These are phyloP conservation scores for Fusarium sacchari DNA, from an alignment of 2,329 filamentous ascomycete species.

Conservation along the genomic window DNA sequence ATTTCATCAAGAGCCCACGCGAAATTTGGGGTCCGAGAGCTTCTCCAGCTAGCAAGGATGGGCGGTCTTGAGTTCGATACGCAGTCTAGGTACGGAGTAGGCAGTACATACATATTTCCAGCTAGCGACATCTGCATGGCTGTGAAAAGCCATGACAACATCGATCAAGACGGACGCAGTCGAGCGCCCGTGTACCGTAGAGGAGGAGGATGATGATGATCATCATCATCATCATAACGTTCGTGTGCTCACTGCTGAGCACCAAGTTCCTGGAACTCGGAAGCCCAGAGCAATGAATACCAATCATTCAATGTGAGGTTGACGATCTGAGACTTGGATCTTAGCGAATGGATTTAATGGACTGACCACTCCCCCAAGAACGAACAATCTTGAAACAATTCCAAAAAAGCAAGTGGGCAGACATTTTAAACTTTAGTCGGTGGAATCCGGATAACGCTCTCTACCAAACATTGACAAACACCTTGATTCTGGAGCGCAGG, in stretches of 20 bases:
- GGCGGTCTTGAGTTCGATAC: not conserved
- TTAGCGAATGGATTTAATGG: constrained; percentile 6
- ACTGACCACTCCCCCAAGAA: not conserved
- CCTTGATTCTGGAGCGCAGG: not conserved
- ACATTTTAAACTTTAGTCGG: not conserved
- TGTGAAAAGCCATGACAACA: not conserved
- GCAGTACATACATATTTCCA: too few species aligned
- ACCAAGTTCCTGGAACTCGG: constrained; percentile 2
- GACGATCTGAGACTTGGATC: constrained; percentile 22
- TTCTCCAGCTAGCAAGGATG: constrained; percentile 23
- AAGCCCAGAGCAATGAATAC: constrained; percentile 11
- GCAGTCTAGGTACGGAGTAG: too few species aligned
- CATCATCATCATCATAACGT: constrained; percentile 7
- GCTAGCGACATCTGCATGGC: not conserved
- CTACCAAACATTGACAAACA: not conserved
- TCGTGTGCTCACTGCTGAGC: not conserved
- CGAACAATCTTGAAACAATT: not conserved
- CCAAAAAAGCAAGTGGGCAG: not conserved
- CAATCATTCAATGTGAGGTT: not conserved
- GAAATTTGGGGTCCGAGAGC: constrained; percentile 30
- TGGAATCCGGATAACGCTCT: not conserved
- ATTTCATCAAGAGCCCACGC: constrained; percentile 37
- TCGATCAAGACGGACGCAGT: constrained; percentile 1
- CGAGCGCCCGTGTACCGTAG: constrained; percentile 6
- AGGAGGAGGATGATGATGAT: too few species aligned